phyloP scores from a whole-genome alignment of 1,139 yeast genomes.

The Candida pseudoviswanathii region DNA sequence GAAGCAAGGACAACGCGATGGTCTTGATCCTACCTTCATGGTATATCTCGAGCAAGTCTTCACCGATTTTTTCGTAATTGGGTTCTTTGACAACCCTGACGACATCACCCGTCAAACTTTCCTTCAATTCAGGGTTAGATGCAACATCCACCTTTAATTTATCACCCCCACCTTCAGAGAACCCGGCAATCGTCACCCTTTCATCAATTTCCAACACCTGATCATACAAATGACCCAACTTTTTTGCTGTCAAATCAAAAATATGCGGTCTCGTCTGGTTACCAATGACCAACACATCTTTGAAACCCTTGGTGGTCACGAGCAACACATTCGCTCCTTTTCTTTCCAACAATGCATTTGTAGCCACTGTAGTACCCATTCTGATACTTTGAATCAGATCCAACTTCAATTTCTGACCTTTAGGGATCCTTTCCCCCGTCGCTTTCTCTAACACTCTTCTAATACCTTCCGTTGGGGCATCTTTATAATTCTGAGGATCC shows the following conservation, averaged over 20 bases:
- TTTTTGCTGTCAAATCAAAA: slow-evolving; percentile 40
- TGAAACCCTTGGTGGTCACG: slow-evolving; percentile 54
- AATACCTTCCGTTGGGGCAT: slow-evolving; percentile 92
- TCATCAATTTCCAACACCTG: slow-evolving; percentile 44
- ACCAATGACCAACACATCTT: slow-evolving; percentile 47
- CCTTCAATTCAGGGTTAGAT: slow-evolving; percentile 27
- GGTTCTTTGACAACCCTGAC: slow-evolving; percentile 36
- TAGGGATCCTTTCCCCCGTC: slow-evolving; percentile 52
- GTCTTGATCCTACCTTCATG: slow-evolving; percentile 30
- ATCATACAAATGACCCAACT: slow-evolving; percentile 37
- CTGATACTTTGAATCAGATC: slow-evolving; percentile 34
- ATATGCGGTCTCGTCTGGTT: slow-evolving; percentile 43
- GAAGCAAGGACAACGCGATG: slow-evolving; percentile 42
- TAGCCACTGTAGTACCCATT: slow-evolving; percentile 46
- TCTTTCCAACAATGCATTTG: slow-evolving; percentile 47
- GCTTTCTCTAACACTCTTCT: slow-evolving; percentile 70
- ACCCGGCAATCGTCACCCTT: slow-evolving; percentile 41
- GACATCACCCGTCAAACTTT: slow-evolving; percentile 41
- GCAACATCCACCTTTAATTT: slow-evolving; percentile 21
- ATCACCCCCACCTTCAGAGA: slow-evolving; percentile 46
- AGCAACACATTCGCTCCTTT: slow-evolving; percentile 55
- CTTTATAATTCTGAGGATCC: slow-evolving; percentile 81
- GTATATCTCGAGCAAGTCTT: slow-evolving; percentile 28
- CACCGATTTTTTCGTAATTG: slow-evolving; percentile 26
- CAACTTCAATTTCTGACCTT: slow-evolving; percentile 30